These are phyloP conservation scores for Populus deltoides DNA, from an alignment of 345 rosid species.

Conservation along the genomic window DNA sequence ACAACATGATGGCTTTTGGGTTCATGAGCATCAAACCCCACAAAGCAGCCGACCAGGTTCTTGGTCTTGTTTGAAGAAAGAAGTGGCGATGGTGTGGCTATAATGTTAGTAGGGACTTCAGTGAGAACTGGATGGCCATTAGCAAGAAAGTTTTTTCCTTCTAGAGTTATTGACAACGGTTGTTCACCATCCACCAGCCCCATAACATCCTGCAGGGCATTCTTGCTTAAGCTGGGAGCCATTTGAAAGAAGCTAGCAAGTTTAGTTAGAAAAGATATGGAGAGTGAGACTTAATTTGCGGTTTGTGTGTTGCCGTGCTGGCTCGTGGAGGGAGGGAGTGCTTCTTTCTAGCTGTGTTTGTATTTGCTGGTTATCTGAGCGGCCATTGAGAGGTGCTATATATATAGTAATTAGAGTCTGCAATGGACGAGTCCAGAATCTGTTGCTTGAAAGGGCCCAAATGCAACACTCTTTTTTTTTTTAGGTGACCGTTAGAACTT, in stretches of 20 bases:
- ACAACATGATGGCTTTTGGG: conserved; percentile 17
- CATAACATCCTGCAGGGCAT: not conserved
- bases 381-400: no score
- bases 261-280: no score
- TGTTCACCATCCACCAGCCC: not conserved
- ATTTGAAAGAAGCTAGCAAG: conserved; percentile 1
- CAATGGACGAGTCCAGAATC: no score
- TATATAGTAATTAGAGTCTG: no score
- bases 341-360: no score
- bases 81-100: not conserved
- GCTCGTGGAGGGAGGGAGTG: no score
- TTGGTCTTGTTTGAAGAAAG: not conserved
- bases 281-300: no score
- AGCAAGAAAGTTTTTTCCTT: conserved; percentile 21
- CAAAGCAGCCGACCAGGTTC: conserved; percentile 21
- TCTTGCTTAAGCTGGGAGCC: conserved; percentile 33
- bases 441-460: no score
- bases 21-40: conserved; percentile 31
- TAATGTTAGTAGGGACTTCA: conserved; percentile 16
- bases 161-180: conserved; percentile 3
- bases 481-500: no score
- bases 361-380: no score
- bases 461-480: no score
- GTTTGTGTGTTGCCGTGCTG: no score
- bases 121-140: conserved; percentile 28